Conservation (phyloP, 2,329 filamentous ascomycete species). For the Hypoxylon sp. region DNA sequence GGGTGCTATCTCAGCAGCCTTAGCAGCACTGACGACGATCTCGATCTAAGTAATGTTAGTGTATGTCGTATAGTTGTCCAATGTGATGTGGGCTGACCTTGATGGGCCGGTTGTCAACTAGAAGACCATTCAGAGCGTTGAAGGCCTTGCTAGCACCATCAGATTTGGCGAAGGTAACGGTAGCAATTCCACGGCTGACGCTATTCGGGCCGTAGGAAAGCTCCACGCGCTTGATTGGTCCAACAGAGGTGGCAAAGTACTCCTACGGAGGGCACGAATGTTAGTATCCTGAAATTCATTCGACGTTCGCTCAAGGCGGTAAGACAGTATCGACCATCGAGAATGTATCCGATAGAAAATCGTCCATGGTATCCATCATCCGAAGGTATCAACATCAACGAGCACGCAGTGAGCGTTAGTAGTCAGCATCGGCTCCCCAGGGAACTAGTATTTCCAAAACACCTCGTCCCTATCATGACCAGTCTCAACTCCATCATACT, state of each 20-base stretch:
- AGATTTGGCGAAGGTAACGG: slow-evolving; percentile 85
- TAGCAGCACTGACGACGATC: slow-evolving; percentile 85
- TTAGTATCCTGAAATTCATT: slow-evolving; percentile 73
- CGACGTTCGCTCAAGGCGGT: slow-evolving; percentile 52
- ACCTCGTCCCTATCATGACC: slow-evolving; percentile 11
- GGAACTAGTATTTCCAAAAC: slow-evolving; percentile 16
- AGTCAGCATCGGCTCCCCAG: slow-evolving; percentile 44
- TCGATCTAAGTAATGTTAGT: slow-evolving; percentile 76
- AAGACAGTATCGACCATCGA: slow-evolving; percentile 50
- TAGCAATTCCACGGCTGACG: slow-evolving; percentile 91
- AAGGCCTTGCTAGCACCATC: slow-evolving; percentile 89
- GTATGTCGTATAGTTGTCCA: background rate
- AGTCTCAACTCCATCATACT: slow-evolving; percentile 3
- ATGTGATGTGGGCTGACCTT: slow-evolving; percentile 73
- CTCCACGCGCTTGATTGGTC: slow-evolving; percentile 90
- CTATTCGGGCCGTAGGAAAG: slow-evolving; percentile 95
- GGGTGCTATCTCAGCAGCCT: slow-evolving; percentile 76
- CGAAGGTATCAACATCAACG: slow-evolving; percentile 65
- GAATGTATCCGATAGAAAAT: slow-evolving; percentile 41
- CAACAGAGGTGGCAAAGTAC: slow-evolving; percentile 91
- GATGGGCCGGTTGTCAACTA: slow-evolving; percentile 91
- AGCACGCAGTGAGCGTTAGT: slow-evolving; percentile 72
- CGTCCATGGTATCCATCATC: slow-evolving; percentile 46
- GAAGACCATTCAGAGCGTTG: slow-evolving; percentile 85
- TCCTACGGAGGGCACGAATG: slow-evolving; percentile 82